phyloP scores from a whole-genome alignment of 139 green algal genomes.

The Penium margaritaceum region DNA sequence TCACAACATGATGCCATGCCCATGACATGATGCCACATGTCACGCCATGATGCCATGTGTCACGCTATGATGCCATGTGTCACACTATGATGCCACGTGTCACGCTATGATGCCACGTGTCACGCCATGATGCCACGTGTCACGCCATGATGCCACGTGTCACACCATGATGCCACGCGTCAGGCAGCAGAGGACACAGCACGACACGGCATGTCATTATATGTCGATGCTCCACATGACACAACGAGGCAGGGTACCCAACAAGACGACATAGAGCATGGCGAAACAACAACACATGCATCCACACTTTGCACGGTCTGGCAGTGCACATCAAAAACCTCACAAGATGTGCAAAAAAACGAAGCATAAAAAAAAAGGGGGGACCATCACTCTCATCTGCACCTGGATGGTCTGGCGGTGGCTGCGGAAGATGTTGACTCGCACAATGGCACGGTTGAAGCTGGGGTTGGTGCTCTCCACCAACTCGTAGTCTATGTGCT shows the following conservation, averaged over 20 bases:
- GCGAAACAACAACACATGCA: too few species aligned
- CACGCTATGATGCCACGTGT: neutral
- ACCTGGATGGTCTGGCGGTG: conserved; percentile 89
- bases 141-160: neutral
- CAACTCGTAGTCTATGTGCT: conserved; percentile 96
- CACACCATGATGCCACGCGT: neutral
- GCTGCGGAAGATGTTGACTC: conserved; percentile 82
- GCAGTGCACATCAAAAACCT: conserved; percentile 77
- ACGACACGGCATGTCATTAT: neutral
- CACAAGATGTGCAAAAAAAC: too few species aligned
- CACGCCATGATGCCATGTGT: neutral
- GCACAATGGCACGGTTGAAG: conserved; percentile 71
- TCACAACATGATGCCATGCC: neutral
- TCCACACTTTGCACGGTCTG: conserved; percentile 85
- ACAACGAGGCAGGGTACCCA: neutral
- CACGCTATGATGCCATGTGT: neutral
- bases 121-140: neutral
- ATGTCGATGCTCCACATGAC: neutral
- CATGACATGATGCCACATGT: neutral
- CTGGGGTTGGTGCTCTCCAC: conserved; percentile 84
- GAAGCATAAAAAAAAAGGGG: too few species aligned
- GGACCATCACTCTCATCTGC: too few species aligned
- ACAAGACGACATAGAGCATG: too few species aligned
- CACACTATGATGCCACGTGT: neutral
- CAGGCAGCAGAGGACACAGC: neutral